These are phyloP conservation scores for Tetrahymena borealis DNA, from an alignment of 73 alveolate species.

Conservation along the genomic window DNA sequence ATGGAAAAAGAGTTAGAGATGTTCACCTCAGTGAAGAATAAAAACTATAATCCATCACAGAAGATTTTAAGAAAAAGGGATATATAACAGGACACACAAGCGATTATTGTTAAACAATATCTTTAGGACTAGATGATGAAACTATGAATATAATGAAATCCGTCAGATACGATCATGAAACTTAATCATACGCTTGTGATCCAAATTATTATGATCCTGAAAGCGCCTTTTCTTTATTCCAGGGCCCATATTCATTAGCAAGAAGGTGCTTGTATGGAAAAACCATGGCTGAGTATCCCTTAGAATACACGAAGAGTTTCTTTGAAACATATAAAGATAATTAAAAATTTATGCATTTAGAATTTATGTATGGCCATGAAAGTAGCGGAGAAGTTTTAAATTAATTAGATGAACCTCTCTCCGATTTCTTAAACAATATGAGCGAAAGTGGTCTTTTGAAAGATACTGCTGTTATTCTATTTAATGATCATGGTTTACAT, in stretches of 20 bases:
- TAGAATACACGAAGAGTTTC: slow-evolving; percentile 65
- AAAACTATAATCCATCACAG: slow-evolving; percentile 35
- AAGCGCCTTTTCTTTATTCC: slow-evolving; percentile 52
- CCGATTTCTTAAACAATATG: slow-evolving; percentile 56
- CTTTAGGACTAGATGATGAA: slow-evolving; percentile 58
- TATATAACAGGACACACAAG: slow-evolving; percentile 64
- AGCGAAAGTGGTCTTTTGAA: slow-evolving; percentile 3
- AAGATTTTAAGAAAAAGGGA: slow-evolving; percentile 54
- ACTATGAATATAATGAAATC: slow-evolving; percentile 38
- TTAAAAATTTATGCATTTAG: slow-evolving; percentile 54
- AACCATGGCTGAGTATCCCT: slow-evolving; percentile 61
- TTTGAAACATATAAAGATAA: slow-evolving; percentile 56
- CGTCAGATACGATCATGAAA: slow-evolving; percentile 65
- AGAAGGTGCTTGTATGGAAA: slow-evolving; percentile 71
- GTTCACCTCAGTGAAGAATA: neutral
- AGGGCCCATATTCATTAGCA: slow-evolving; percentile 69
- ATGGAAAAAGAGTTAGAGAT: slow-evolving; percentile 42
- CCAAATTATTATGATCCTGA: slow-evolving; percentile 64
- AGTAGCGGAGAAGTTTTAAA: slow-evolving; percentile 77
- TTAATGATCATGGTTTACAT: slow-evolving; percentile 66
- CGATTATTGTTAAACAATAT: slow-evolving; percentile 57
- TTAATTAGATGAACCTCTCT: slow-evolving; percentile 61
- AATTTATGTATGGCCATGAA: slow-evolving; percentile 71
- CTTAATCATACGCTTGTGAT: slow-evolving; percentile 65
- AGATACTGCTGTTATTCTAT: slow-evolving; percentile 55